Evolutionary conservation across 176 grass and related monocot genomes (phyloP), one percentile per base, ranked within the genome.

Genomic region (Zea luxurians): DNA sequence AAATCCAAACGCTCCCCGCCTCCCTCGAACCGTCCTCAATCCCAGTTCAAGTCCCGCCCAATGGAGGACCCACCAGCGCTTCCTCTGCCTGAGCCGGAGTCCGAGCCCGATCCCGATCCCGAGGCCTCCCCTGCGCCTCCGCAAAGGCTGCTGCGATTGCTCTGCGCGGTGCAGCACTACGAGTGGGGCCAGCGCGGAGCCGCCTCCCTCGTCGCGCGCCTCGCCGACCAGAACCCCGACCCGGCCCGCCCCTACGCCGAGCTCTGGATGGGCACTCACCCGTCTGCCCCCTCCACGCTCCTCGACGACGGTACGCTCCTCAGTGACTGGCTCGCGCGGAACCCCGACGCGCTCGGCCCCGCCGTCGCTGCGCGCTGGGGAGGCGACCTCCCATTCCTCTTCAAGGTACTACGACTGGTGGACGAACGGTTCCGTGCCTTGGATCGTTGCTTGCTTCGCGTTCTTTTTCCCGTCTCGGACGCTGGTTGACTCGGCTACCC

Each of bases 241-340:
- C 63, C 45, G 4, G 78, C 17, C 0, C 70, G 44, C 15, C 92
- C 96, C 44, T 99, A 89, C 54, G 92, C 96, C 18, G 95, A 97
- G 90, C 87, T 99, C 34, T 99, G 96, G 96, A 93, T 95, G 83
- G 96, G 96, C 38, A 99, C 96, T 11, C 96, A 99, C 86, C 89
- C 85, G 0, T 85, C 96, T 9, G 86, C 66, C 4, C 92, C 92
- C 2, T 99, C 92, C 8, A 65, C 78, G 71, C 81, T 93, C n/a
- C 67, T 87, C 50, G 43, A 2, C n/a, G 36, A 0, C 41, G 82
- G 59, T 4, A 4, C 61, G 35, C 67, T 74, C 58, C 92, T 99
- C 42, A 37, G 76, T 62, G 70, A 78, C 18, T 99, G 96, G 96
- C 87, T 99, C 69, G 53, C 15, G n/a, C 49, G 78, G n/a, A 79